Evolutionary conservation across 2,329 filamentous ascomycete species (phyloP).

Genomic region (Fusarium piperis): DNA sequence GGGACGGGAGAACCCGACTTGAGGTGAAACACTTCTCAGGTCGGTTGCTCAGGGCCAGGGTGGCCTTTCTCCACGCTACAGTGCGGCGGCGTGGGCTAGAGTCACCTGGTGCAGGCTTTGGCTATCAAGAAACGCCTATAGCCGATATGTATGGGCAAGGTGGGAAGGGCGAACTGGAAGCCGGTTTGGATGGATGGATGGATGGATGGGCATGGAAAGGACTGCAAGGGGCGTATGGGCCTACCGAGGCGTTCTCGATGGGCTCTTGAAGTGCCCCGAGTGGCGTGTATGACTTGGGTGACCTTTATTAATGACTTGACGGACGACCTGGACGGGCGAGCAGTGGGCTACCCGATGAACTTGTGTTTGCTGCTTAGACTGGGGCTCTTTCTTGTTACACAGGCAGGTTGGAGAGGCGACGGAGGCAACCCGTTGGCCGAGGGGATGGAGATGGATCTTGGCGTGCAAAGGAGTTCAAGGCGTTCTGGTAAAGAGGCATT

Average conservation of each 20-base stretch:
- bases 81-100: not conserved
- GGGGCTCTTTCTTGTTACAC: slow-evolving; percentile 29
- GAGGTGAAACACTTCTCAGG: slow-evolving; percentile 15
- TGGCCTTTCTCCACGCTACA: not conserved
- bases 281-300: slow-evolving; percentile 25
- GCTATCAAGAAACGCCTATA: not conserved
- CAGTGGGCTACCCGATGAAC: slow-evolving; percentile 34
- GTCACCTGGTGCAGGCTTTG: slow-evolving; percentile 3
- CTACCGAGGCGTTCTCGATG: not conserved
- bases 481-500: slow-evolving; percentile 35
- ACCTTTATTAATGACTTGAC: slow-evolving; percentile 33
- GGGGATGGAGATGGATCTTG: slow-evolving; percentile 4
- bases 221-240: not conserved
- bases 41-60: not conserved
- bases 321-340: slow-evolving; percentile 27
- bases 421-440: slow-evolving; percentile 31
- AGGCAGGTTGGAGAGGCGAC: slow-evolving; percentile 20
- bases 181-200: not conserved
- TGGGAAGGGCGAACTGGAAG: not conserved
- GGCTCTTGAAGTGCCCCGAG: not conserved
- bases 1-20: not conserved
- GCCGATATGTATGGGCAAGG: not conserved
- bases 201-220: slow-evolving; percentile 1
- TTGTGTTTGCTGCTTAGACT: slow-evolving; percentile 38
- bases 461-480: slow-evolving; percentile 37